A percentile compares a stretch with the other conserved stretches of the same genome.
Evolutionary conservation across 2,329 filamentous ascomycete species (phyloP).

Genomic region (Fusarium mundagurra): DNA sequence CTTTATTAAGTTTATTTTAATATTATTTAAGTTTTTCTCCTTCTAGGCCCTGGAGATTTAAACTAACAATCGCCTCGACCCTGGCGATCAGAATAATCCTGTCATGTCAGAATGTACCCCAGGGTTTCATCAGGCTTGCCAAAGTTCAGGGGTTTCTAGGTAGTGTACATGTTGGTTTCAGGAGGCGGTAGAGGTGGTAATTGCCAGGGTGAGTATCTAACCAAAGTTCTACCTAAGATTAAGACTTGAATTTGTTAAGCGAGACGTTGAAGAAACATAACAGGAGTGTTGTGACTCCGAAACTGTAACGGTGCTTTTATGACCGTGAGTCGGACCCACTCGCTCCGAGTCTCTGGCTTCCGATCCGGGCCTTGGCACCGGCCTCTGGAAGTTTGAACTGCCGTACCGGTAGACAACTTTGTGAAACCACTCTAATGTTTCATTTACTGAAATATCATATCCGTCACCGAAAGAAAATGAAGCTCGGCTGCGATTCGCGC

Average conservation of each 20-base stretch:
- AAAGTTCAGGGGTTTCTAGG: conserved; percentile 8
- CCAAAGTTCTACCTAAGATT: neutral
- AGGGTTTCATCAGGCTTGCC: neutral
- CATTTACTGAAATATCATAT: neutral
- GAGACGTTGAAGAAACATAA: neutral
- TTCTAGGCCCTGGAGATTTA: neutral
- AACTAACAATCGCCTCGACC: neutral
- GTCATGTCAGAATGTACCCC: neutral
- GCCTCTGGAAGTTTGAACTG: neutral
- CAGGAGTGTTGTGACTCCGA: neutral
- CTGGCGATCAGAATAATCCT: neutral
- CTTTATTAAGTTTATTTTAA: neutral
- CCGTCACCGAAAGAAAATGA: neutral
- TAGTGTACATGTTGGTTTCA: conserved; percentile 19
- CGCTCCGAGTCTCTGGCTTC: neutral
- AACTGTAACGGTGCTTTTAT: neutral
- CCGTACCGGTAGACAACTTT: neutral
- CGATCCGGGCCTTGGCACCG: neutral
- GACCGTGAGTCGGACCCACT: conserved; percentile 3
- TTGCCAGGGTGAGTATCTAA: conserved; percentile 14
- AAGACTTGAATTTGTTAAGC: neutral
- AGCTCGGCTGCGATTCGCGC: neutral
- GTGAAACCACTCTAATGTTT: neutral
- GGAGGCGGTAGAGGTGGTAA: conserved; percentile 26
- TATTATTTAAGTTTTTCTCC: neutral